Conservation (phyloP, 2,329 filamentous ascomycete species). For the Phialophora expanda region DNA sequence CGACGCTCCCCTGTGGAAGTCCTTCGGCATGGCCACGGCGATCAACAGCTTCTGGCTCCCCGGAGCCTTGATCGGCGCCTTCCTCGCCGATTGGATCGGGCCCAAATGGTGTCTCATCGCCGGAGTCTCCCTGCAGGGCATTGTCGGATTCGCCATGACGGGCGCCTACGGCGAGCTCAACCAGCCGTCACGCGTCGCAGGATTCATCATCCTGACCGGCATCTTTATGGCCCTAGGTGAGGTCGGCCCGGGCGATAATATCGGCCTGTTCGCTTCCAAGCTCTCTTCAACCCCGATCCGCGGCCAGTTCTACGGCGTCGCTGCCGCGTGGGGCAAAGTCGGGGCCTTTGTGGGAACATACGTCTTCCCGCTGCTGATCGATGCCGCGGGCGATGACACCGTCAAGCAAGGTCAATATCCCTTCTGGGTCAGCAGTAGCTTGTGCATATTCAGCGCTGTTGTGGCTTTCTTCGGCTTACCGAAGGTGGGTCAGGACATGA, state of each 20-base stretch:
- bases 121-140: constrained; percentile 73
- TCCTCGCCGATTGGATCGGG: constrained; percentile 77
- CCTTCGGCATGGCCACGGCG: constrained; percentile 86
- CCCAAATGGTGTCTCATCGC: constrained; percentile 74
- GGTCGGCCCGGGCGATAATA: constrained; percentile 87
- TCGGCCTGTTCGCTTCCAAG: constrained; percentile 84
- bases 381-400: constrained; percentile 59
- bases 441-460: constrained; percentile 75
- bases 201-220: constrained; percentile 78
- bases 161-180: constrained; percentile 74
- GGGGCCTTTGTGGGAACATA: constrained; percentile 83
- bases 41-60: constrained; percentile 90
- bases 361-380: constrained; percentile 72
- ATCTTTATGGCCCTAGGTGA: constrained; percentile 80
- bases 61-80: constrained; percentile 77
- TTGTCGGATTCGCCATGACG: constrained; percentile 88
- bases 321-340: constrained; percentile 55
- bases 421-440: constrained; percentile 78
- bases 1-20: constrained; percentile 69
- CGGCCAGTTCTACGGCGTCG: constrained; percentile 70
- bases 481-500: constrained; percentile 76
- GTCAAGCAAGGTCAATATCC: constrained; percentile 77
- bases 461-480: constrained; percentile 73
- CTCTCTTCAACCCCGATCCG: constrained; percentile 84
- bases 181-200: constrained; percentile 69